Base-by-base conservation (phyloP, 1,284 basidiomycete genomes). In the Heterobasidion occidentale region DNA sequence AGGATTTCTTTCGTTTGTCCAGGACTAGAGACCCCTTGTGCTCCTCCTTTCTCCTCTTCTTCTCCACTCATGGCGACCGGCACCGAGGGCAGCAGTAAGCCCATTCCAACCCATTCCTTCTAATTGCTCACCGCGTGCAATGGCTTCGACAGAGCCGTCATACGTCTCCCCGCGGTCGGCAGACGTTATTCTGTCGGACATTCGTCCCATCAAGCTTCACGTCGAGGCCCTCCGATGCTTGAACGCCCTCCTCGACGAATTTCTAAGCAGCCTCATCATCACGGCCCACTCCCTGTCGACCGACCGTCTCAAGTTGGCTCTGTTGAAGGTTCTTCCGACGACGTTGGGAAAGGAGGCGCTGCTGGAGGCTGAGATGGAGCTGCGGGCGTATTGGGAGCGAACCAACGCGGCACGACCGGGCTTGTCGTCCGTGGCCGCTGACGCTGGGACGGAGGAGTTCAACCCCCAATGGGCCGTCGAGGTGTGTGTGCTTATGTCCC, bases 341-440 rank as follows among this genome's bases (percentile, higher is more conserved):
- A 75, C 80, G 51, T 76, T 95, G 44, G 93, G 92, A 36, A 92
- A 94, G 71, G 89, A 93, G 66, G 92, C 92, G 6, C 75, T 95
- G n/a, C 74, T 92, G 47, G 94, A 96, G 72, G 94, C 94, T 0
- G 94, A 97, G 67, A 77, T 97, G 51, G 94, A 96, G 72, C 71
- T 95, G 51, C 80, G 89, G 64, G 88, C 88, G 9, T 94, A 93
- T 75, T 86, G 83, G 81, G 88, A 92, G 64, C 81, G 83, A 60
- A 89, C 77, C 50, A 76, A 71, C 47, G 67, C 70, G 51, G 71
- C 66, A 60, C 72, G 67, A 52, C 65, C 71, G 36, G 63, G 65
- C 52, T 60, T 71, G 47, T 67, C 73, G 17, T 62, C 68, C 33
- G 60, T 67, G 1, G 12, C 35, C 27, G 33, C 49, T 55, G 19